Evolutionary conservation across 805 yeast genomes (phyloP).

Genomic region (Candida sonorensis): DNA sequence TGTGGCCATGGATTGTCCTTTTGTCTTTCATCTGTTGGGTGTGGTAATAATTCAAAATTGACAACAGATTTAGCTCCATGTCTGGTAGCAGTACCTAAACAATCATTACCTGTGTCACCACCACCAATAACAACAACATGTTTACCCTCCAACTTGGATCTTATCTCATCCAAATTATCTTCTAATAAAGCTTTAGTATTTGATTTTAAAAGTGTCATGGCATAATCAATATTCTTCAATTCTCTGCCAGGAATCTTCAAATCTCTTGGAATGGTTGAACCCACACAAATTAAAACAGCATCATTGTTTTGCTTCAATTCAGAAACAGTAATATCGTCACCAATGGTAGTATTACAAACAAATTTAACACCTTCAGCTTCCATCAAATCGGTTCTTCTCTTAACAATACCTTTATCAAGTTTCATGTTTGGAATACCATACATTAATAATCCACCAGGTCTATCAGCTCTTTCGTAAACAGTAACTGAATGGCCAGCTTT

Average conservation of each 20-base stretch:
- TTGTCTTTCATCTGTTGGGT: conserved; percentile 79
- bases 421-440: conserved; percentile 99
- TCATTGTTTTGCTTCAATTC: conserved; percentile 60
- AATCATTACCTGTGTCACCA: conserved; percentile 99
- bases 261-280: conserved; percentile 95
- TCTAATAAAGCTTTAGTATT: conserved; percentile 89
- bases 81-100: conserved; percentile 94
- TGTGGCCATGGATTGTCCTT: conserved; percentile 99
- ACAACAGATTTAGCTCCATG: conserved; percentile 94
- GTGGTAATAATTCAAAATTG: conserved; percentile 91
- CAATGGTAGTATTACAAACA: conserved; percentile 70
- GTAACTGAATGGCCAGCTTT: conserved; percentile 91
- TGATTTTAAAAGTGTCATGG: conserved; percentile 83
- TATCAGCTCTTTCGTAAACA: conserved; percentile 88
- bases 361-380: conserved; percentile 86
- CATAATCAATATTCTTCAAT: conserved; percentile 82
- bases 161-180: conserved; percentile 70
- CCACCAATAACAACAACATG: conserved; percentile 96
- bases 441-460: conserved; percentile 96
- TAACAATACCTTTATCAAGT: conserved; percentile 85
- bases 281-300: conserved; percentile 88
- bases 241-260: conserved; percentile 92
- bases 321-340: conserved; percentile 71
- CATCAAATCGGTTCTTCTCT: conserved; percentile 87
- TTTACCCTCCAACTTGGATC: conserved; percentile 70